These are phyloP conservation scores for Chamaenerion angustifolium DNA, from an alignment of 345 rosid genomes.

Conservation along the genomic window DNA sequence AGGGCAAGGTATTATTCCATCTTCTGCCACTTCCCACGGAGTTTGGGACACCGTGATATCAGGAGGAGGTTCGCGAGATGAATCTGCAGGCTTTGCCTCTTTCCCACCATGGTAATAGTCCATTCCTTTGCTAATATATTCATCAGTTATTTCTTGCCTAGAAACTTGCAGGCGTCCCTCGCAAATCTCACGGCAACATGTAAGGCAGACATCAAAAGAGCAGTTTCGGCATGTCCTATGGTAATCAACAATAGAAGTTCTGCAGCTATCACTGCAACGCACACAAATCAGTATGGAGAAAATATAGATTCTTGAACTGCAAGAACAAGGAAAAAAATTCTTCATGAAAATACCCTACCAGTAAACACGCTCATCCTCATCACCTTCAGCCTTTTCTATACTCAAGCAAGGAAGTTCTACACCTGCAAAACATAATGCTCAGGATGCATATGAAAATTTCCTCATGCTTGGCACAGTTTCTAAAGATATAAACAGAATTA, in stretches of 20 bases:
- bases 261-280: conserved; percentile 25
- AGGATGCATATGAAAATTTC: background rate
- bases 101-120: conserved; percentile 29
- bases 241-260: conserved; percentile 29
- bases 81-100: background rate
- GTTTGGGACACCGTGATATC: background rate
- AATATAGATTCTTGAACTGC: background rate
- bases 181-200: conserved; percentile 28
- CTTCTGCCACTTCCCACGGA: conserved; percentile 27
- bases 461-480: too few relatives aligned
- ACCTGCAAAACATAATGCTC: conserved; percentile 12
- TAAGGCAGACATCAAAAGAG: conserved; percentile 26
- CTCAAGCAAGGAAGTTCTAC: conserved; percentile 7
- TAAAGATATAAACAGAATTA: background rate
- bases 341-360: conserved; percentile 14
- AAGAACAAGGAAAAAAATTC: background rate
- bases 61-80: background rate
- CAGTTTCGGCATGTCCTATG: conserved; percentile 31
- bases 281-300: conserved; percentile 1
- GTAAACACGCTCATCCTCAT: conserved; percentile 20
- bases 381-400: conserved; percentile 10
- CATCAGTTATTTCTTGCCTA: conserved; percentile 7
- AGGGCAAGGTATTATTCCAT: conserved; percentile 29
- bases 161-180: conserved; percentile 20
- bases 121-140: conserved; percentile 7